Evolutionary conservation across 495 filamentous ascomycete genomes (phyloP).

Genomic region (Xylaria grammica): DNA sequence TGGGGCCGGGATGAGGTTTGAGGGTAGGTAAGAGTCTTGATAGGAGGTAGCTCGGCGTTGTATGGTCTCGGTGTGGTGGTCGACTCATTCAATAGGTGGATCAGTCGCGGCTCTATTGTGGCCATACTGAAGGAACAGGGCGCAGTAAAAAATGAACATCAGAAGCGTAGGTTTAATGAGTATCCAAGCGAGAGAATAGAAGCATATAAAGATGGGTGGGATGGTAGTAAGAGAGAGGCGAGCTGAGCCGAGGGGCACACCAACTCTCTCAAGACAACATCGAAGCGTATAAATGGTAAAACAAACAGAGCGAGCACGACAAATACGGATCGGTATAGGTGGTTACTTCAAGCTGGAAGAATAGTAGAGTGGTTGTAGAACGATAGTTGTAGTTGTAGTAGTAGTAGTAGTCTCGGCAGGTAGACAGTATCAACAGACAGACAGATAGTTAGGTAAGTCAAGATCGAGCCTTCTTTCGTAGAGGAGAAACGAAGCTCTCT

Average conservation of each 20-base stretch:
- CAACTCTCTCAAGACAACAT: conserved; percentile 14
- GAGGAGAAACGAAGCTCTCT: background rate
- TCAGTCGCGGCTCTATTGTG: conserved; percentile 64
- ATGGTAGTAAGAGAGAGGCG: background rate
- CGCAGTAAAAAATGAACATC: conserved; percentile 34
- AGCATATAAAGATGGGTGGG: background rate
- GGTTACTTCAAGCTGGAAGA: background rate
- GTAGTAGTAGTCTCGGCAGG: background rate
- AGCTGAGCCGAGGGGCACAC: conserved; percentile 15
- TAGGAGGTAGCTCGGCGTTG: conserved; percentile 51
- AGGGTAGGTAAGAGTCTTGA: conserved; percentile 46
- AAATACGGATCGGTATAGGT: background rate
- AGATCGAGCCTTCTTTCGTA: background rate
- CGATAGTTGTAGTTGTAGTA: background rate
- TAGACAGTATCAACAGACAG: background rate
- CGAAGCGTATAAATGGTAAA: background rate
- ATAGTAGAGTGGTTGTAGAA: background rate
- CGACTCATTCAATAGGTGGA: conserved; percentile 60
- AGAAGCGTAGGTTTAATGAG: conserved; percentile 28
- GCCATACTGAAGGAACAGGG: conserved; percentile 51
- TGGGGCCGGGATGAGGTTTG: conserved; percentile 41
- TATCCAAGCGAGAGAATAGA: conserved; percentile 28
- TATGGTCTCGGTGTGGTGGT: conserved; percentile 41
- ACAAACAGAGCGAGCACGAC: background rate
- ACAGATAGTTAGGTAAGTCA: background rate